Conservation (phyloP, 805 yeast genomes). For the Tetrapisispora phaffii region DNA sequence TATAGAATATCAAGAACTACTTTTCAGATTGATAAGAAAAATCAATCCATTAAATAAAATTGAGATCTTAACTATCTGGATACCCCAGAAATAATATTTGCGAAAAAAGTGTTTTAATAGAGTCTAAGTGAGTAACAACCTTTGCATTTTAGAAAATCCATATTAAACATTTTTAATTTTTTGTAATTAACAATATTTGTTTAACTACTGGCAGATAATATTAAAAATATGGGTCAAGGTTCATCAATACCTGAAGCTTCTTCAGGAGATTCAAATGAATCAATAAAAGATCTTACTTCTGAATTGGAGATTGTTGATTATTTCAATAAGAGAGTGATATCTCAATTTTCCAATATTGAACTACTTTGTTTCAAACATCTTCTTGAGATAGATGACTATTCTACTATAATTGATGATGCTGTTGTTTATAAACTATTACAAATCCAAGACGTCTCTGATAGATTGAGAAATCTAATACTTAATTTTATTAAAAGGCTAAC, state of each 20-base stretch:
- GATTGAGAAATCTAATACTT: constrained; percentile 31
- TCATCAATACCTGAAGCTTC: constrained; percentile 7
- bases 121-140: too few relatives aligned
- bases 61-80: too few relatives aligned
- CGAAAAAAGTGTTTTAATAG: too few relatives aligned
- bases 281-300: neutral
- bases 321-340: constrained; percentile 13
- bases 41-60: too few relatives aligned
- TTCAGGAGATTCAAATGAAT: neutral
- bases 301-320: constrained; percentile 9
- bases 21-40: too few relatives aligned
- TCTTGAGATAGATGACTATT: constrained; percentile 13
- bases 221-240: constrained; percentile 19
- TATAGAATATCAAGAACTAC: too few relatives aligned
- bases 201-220: neutral
- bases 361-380: constrained; percentile 17
- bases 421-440: constrained; percentile 29
- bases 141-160: too few relatives aligned
- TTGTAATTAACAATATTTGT: too few relatives aligned
- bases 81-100: too few relatives aligned
- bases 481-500: constrained; percentile 36
- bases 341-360: constrained; percentile 17
- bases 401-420: constrained; percentile 18
- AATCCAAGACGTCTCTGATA: constrained; percentile 28
- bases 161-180: too few relatives aligned